phyloP scores from a whole-genome alignment of 1,284 basidiomycete genomes.

The Leccinum fuscescens region DNA sequence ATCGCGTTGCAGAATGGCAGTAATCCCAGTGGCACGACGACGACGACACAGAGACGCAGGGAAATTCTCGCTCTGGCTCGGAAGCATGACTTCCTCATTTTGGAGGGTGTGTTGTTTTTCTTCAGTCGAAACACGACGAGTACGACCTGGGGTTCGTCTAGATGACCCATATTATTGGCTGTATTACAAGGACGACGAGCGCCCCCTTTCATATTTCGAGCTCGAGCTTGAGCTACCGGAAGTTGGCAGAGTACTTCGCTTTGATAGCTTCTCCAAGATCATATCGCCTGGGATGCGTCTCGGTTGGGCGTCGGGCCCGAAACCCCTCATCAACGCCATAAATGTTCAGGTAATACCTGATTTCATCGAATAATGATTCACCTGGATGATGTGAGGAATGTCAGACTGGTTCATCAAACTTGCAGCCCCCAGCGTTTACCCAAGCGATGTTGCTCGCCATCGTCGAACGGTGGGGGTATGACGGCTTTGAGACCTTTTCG shows the following conservation, averaged over 20 bases:
- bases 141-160: conserved; percentile 18
- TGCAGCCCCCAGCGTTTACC: conserved; percentile 73
- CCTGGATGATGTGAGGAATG: background rate
- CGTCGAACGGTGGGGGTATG: conserved; percentile 67
- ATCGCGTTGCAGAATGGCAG: conserved; percentile 56
- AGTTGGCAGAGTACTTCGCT: conserved; percentile 72
- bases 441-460: conserved; percentile 71
- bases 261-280: conserved; percentile 86
- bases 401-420: conserved; percentile 67
- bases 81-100: conserved; percentile 73
- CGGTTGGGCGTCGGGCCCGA: conserved; percentile 80
- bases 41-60: conserved; percentile 64
- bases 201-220: conserved; percentile 71
- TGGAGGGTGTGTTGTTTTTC: conserved; percentile 55
- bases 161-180: conserved; percentile 62
- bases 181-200: conserved; percentile 33
- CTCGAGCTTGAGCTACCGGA: conserved; percentile 59
- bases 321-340: conserved; percentile 67
- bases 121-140: no score
- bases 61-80: conserved; percentile 71
- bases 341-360: conserved; percentile 48
- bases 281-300: conserved; percentile 76
- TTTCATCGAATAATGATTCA: background rate
- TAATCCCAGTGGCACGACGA: conserved; percentile 79
- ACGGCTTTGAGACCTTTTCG: conserved; percentile 74